Base-by-base conservation (phyloP, 2,329 filamentous ascomycete species). In the Ophiocordyceps unilateralis region DNA sequence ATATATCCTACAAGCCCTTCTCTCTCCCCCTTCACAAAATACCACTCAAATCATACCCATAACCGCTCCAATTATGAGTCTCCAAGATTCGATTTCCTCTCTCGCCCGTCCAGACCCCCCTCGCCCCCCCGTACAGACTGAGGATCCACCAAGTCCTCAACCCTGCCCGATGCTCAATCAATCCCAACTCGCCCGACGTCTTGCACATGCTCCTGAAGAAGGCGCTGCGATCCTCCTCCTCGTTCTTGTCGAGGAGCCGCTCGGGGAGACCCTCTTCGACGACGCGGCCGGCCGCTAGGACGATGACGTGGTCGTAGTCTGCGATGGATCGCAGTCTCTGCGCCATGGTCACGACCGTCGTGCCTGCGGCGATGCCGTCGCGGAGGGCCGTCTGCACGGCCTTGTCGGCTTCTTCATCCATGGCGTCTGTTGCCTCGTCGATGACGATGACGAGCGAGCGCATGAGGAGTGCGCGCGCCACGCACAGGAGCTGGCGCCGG, bases 371-470 rank as follows among this genome's bases (percentile, higher is more conserved):
- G 54, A 85, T 83, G 0, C 74, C 78, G 10, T 70, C 65, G 1
- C 73, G 68, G 55, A 86, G 81, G 0, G 78, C 78, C 41, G 61
- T 58, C 55, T 85, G 81, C 45, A 86, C 82, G 60, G 78, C 78
- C 47, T 74, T 69, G 47, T 86, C 81, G 0, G 79, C 84, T 50
- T 83, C 80, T 52, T 81, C 77, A 50, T 85, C 81, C 4, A 84
- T 76, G 0, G 68, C 74, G 1, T 72, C 76, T 0, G 81, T 86
- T 1, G 81, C 81, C 55, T 86, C 81, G 57, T 86, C 81, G 52
- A 80, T 83, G 17, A 86, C 70, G 47, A 86, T 81, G 51, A 86
- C 83, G 45, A 76, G 75, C 0, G 73, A 75, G 19, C 72, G 67
- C 32, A 78, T 70, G 1, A 85, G 78, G 5, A 86, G 65, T 0